phyloP scores from a whole-genome alignment of 495 filamentous ascomycete genomes.

The Tuber borchii region DNA sequence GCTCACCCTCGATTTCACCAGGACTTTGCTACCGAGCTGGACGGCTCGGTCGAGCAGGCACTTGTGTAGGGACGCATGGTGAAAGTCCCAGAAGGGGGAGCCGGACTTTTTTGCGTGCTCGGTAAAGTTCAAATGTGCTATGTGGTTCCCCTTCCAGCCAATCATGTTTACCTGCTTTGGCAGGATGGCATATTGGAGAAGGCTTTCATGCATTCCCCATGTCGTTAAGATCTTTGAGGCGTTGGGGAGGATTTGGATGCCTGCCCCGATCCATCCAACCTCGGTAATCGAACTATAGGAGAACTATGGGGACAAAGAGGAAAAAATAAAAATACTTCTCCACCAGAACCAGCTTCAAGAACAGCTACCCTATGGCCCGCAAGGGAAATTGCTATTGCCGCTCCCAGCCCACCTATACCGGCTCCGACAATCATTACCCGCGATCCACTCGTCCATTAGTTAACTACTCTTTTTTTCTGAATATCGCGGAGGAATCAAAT shows the following conservation, averaged over 20 bases:
- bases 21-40: constrained; percentile 51
- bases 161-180: constrained; percentile 34
- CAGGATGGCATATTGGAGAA: constrained; percentile 42
- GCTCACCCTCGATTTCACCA: constrained; percentile 47
- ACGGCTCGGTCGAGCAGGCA: constrained; percentile 50
- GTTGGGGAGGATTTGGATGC: constrained; percentile 57
- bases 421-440: constrained; percentile 58
- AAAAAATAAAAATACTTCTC: constrained; percentile 46
- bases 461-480: neutral
- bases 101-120: constrained; percentile 46
- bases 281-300: neutral
- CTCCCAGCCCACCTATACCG: constrained; percentile 61
- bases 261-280: constrained; percentile 49
- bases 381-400: constrained; percentile 56
- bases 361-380: constrained; percentile 57
- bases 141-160: constrained; percentile 43
- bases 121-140: constrained; percentile 46
- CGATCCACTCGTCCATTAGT: constrained; percentile 10
- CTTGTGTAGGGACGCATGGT: constrained; percentile 55
- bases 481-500: neutral
- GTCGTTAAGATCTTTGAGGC: constrained; percentile 48
- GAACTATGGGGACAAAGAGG: no score
- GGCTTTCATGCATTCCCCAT: constrained; percentile 44
- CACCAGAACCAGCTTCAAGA: constrained; percentile 56
- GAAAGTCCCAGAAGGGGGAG: constrained; percentile 54